These are phyloP conservation scores for Cytospora paraplurivora DNA, from an alignment of 2,329 filamentous ascomycete genomes.

Conservation along the genomic window DNA sequence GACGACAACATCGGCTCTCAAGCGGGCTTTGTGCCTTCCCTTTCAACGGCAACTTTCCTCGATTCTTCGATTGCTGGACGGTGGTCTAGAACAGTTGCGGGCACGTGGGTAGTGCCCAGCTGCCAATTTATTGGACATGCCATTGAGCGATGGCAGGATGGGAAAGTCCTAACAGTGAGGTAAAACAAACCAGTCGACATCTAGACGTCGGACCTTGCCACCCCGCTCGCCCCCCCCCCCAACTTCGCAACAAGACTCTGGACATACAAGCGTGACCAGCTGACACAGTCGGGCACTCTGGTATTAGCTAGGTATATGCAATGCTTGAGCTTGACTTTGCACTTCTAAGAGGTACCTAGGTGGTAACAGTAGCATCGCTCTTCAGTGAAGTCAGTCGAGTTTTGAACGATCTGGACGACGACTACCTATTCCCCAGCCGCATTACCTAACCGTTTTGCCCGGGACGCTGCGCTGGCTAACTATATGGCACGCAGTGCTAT, in stretches of 20 bases:
- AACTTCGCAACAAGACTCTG: too few relatives aligned
- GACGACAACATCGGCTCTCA: not conserved
- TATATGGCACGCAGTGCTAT: not conserved
- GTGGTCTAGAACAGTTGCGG: slow-evolving; percentile 3
- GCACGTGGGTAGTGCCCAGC: not conserved
- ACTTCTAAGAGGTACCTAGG: too few relatives aligned
- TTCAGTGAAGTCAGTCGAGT: too few relatives aligned
- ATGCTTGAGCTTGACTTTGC: too few relatives aligned
- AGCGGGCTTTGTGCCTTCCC: not conserved
- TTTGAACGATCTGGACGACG: not conserved
- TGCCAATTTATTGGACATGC: not conserved
- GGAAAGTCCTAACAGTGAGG: not conserved
- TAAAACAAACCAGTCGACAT: too few relatives aligned
- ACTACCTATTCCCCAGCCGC: not conserved
- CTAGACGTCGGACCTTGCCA: too few relatives aligned
- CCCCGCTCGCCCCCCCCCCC: too few relatives aligned
- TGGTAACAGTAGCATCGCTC: too few relatives aligned
- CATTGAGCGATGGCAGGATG: not conserved
- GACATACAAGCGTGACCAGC: too few relatives aligned
- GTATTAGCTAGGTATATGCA: too few relatives aligned
- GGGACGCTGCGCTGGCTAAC: not conserved
- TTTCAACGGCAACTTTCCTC: not conserved
- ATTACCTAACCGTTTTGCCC: not conserved
- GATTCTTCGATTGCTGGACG: not conserved
- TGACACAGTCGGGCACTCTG: too few relatives aligned